These are phyloP conservation scores for Arachis stenosperma DNA, from an alignment of 306 rosid species.

Conservation along the genomic window DNA sequence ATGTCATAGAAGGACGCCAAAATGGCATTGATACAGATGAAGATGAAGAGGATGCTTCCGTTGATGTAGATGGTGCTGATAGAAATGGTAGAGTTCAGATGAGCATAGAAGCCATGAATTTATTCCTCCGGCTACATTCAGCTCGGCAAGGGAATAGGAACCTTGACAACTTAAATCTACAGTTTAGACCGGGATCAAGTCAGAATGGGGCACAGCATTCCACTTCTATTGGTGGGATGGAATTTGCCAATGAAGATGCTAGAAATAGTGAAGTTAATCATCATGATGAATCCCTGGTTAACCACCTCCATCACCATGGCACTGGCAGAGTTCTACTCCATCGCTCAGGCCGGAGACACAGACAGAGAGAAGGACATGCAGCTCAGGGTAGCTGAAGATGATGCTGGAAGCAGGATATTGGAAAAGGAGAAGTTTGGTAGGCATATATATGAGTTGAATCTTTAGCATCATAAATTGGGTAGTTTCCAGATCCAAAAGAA, in stretches of 20 bases:
- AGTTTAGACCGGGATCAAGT: conserved; percentile 52
- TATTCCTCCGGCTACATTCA: conserved; percentile 82
- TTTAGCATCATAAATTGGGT: conserved; percentile 49
- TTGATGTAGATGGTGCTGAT: conserved; percentile 43
- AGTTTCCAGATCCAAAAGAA: not conserved
- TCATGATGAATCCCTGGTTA: conserved; percentile 67
- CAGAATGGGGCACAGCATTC: conserved; percentile 41
- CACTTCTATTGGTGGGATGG: conserved; percentile 45
- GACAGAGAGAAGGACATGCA: conserved; percentile 59
- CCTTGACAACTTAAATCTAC: conserved; percentile 46
- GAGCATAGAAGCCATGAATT: conserved; percentile 84
- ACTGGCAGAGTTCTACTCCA: conserved; percentile 65
- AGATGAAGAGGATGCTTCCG: conserved; percentile 70
- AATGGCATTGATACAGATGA: conserved; percentile 62
- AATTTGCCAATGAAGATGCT: conserved; percentile 58
- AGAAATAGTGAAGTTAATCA: conserved; percentile 43
- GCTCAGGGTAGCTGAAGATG: conserved; percentile 42
- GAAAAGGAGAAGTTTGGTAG: conserved; percentile 54
- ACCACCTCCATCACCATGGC: conserved; percentile 72
- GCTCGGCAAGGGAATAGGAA: conserved; percentile 68
- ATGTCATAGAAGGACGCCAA: conserved; percentile 79
- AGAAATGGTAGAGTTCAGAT: conserved; percentile 66
- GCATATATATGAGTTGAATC: conserved; percentile 51
- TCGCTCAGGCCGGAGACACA: conserved; percentile 83
- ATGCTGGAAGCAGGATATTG: conserved; percentile 55